Evolutionary conservation across 192 early-diverging fungal species (phyloP), one percentile per base, ranked within the genome.

Genomic region (Ambispora gerdemannii): DNA sequence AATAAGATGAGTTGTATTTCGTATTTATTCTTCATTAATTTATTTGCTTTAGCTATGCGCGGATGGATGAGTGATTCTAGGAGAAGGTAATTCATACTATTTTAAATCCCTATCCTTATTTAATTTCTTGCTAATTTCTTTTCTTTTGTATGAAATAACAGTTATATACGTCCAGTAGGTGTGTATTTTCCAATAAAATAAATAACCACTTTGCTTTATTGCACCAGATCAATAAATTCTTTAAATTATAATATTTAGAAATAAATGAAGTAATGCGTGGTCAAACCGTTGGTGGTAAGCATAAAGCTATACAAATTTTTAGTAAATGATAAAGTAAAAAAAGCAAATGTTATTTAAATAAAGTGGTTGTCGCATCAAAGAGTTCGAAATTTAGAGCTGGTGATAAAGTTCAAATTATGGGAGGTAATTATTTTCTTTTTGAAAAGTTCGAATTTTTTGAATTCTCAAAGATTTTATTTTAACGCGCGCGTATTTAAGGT

Each of bases 211-310:
- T 6, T 10, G 19, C 22, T 35, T 34, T 8, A 32, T 22, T 17
- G 24, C 34, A 2, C 11, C 15, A 63, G 10, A n/a, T 10, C 62
- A n/a, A n/a, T 35, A 15, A 6, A 63, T 33, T 63, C 19, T 49
- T 24, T 27, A 27, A 34, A 11, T 47, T 25, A 22, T 36, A 19
- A 56, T 36, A 55, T 25, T 20, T 64, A 81, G 79, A n/a, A 73
- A 83, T 66, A 75, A 74, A 78, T 24, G 78, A 75, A 38, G 65
- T 83, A 2, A 83, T 83, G 82, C 75, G 82, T 25, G 61, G 78
- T 32, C 19, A 70, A 7, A 67, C 74, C 71, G 52, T 81, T 13
- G 71, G 51, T 3, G 67, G 67, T 70, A 55, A 15, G 2, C 2
- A 63, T 28, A 27, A 28, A 13, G 50, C n/a, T 19, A n/a, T 31